Percentiles rank a stretch among this genome's conserved stretches.
Evolutionary conservation across 345 rosid genomes (phyloP).

Genomic region (Stellera chamaejasme): DNA sequence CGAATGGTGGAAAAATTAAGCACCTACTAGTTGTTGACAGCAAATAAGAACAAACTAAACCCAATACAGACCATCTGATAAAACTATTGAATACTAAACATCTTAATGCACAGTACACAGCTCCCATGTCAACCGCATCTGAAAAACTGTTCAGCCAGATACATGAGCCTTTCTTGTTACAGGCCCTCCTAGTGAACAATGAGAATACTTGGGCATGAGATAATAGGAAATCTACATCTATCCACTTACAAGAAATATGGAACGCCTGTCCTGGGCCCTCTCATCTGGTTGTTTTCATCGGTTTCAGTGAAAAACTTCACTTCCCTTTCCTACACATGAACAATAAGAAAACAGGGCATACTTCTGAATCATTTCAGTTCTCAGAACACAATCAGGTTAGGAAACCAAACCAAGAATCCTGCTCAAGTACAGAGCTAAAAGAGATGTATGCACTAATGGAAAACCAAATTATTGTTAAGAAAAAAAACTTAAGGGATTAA

Average conservation of each 20-base stretch:
- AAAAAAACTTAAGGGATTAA: neutral
- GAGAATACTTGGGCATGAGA: too few species aligned
- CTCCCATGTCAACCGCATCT: too few species aligned
- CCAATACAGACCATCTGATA: too few species aligned
- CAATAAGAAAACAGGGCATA: neutral
- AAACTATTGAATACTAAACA: too few species aligned
- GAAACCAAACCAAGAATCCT: conserved; percentile 6
- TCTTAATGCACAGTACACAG: too few species aligned
- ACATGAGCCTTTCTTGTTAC: too few species aligned
- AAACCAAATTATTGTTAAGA: neutral
- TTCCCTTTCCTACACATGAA: conserved; percentile 69
- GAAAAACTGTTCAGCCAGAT: too few species aligned
- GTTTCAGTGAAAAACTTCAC: conserved; percentile 98
- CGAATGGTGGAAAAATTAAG: too few species aligned
- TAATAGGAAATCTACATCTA: neutral
- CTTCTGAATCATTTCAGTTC: neutral
- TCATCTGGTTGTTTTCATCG: conserved; percentile 99
- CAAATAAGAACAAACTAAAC: too few species aligned
- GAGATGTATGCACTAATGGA: neutral
- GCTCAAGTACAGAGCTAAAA: neutral
- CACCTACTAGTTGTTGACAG: too few species aligned
- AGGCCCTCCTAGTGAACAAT: too few species aligned
- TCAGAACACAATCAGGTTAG: neutral
- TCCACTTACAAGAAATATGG: conserved; percentile 77
- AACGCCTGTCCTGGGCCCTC: conserved; percentile 98